Percentiles rank a stretch among this genome's conserved stretches.
Conservation (phyloP, 805 yeast genomes). For the Sporopachydermia quercuum region DNA sequence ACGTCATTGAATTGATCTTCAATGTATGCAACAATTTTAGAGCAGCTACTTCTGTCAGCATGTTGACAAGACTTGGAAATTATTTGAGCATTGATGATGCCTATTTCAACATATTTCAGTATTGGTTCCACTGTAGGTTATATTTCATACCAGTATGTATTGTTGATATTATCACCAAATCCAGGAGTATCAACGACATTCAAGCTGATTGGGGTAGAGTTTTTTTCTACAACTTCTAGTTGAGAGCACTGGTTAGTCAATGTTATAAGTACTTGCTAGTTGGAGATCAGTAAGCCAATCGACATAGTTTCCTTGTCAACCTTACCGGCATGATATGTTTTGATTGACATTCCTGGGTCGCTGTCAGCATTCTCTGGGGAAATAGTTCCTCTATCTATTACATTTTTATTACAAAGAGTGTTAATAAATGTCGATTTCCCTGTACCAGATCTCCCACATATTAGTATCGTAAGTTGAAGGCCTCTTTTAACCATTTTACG, state of each 20-base stretch:
- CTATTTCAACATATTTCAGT: not conserved
- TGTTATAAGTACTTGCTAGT: not conserved
- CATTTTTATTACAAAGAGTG: conserved; percentile 44
- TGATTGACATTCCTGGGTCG: conserved; percentile 16
- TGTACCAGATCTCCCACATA: conserved; percentile 60
- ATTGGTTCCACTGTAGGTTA: too few species aligned
- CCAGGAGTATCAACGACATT: conserved; percentile 48
- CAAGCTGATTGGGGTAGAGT: conserved; percentile 36
- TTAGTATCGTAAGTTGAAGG: conserved; percentile 56
- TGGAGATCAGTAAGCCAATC: not conserved
- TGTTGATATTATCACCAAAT: conserved; percentile 44
- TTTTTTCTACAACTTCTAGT: conserved; percentile 45
- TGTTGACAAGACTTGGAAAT: not conserved
- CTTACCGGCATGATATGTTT: conserved; percentile 10
- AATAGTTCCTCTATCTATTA: conserved; percentile 28
- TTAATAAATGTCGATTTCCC: conserved; percentile 71
- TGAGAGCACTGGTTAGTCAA: not conserved
- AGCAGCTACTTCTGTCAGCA: conserved; percentile 19
- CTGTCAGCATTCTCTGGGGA: conserved; percentile 23
- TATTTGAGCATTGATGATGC: not conserved
- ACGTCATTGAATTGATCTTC: conserved; percentile 69
- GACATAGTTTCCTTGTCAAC: conserved; percentile 43
- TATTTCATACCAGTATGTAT: conserved; percentile 32
- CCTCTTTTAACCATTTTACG: conserved; percentile 62
- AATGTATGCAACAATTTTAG: conserved; percentile 48